Evolutionary conservation across 2,329 filamentous ascomycete genomes (phyloP).

Genomic region (Basipetospora chlamydospora): DNA sequence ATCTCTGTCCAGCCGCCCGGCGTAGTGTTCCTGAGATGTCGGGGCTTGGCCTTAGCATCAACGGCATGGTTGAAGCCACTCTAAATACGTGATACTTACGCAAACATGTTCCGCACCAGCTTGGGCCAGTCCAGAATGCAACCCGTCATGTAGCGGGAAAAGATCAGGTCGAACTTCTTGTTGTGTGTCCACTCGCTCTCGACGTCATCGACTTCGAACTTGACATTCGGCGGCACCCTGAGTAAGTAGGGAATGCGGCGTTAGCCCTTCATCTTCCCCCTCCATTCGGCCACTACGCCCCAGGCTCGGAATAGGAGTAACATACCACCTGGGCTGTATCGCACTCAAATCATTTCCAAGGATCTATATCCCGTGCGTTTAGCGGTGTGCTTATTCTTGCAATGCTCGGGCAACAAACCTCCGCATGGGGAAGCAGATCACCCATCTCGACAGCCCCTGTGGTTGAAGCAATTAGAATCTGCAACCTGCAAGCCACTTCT

Average conservation of each 20-base stretch:
- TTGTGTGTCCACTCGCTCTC: slow-evolving; percentile 32
- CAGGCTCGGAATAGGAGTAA: too few species aligned
- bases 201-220: slow-evolving; percentile 52
- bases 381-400: too few species aligned
- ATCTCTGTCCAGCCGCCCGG: slow-evolving; percentile 42
- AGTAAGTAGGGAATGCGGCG: not conserved
- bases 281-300: too few species aligned
- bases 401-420: slow-evolving; percentile 1
- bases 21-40: slow-evolving; percentile 31
- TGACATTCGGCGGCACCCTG: slow-evolving; percentile 42
- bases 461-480: too few species aligned
- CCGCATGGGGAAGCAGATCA: not conserved
- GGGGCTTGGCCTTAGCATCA: too few species aligned
- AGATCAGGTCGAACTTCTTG: slow-evolving; percentile 25
- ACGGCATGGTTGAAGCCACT: too few species aligned
- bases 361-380: slow-evolving; percentile 12
- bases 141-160: slow-evolving; percentile 19
- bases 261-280: too few species aligned
- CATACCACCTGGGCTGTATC: slow-evolving; percentile 17
- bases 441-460: slow-evolving; percentile 16
- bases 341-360: slow-evolving; percentile 26
- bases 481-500: too few species aligned
- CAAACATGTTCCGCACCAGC: slow-evolving; percentile 11
- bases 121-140: slow-evolving; percentile 18
- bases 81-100: slow-evolving; percentile 7